Percentiles rank a stretch among this genome's conserved stretches.
phyloP scores from a whole-genome alignment of 257 asterid genomes.

The Nicotiana tabacum region DNA sequence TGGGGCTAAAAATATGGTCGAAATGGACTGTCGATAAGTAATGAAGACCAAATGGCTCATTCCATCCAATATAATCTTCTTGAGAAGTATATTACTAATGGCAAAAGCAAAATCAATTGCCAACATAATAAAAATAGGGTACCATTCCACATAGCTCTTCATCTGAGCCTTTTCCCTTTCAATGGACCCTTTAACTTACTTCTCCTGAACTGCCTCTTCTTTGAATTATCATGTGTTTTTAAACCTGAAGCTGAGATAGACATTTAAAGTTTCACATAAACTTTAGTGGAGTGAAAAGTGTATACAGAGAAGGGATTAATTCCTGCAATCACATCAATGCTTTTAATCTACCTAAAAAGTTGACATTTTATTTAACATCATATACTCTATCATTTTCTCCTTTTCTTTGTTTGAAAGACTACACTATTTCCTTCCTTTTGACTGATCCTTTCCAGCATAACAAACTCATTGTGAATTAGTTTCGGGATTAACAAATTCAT shows the following conservation, averaged over 20 bases:
- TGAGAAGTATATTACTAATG: constrained; percentile 59
- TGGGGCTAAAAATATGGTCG: constrained; percentile 58
- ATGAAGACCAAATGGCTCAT: constrained; percentile 62
- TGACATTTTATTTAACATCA: constrained; percentile 8
- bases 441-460: constrained; percentile 9
- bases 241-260: constrained; percentile 7
- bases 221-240: not conserved
- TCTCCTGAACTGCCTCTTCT: not conserved
- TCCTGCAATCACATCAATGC: constrained; percentile 18
- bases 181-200: not conserved
- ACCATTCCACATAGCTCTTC: constrained; percentile 43
- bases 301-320: not conserved
- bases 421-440: not conserved
- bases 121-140: constrained; percentile 52
- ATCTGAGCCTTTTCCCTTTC: constrained; percentile 12
- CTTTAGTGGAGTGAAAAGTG: constrained; percentile 1
- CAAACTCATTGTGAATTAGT: not conserved
- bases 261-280: constrained; percentile 3
- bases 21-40: constrained; percentile 65
- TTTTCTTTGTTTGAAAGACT: not conserved
- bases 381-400: constrained; percentile 2
- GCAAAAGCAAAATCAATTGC: constrained; percentile 61
- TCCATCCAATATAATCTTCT: constrained; percentile 52
- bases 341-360: not conserved
- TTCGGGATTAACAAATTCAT: not conserved